Evolutionary conservation across 805 yeast species (phyloP).

Genomic region (Candida adriatica): DNA sequence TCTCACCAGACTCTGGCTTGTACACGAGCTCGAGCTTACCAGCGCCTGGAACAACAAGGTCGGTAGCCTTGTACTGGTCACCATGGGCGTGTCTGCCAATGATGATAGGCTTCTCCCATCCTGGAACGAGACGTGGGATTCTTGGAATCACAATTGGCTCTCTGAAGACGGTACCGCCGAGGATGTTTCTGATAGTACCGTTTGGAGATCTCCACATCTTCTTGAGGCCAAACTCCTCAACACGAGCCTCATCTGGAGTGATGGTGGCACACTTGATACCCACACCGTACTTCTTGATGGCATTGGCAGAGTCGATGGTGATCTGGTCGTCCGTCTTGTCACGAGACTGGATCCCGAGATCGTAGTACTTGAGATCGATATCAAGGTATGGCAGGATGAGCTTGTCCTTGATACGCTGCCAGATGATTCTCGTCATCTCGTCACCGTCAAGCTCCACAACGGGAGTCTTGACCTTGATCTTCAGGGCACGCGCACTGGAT

Average conservation of each 20-base stretch:
- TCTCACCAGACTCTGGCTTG: constrained; percentile 60
- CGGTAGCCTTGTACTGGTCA: constrained; percentile 94
- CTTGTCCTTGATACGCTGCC: constrained; percentile 84
- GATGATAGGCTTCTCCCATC: constrained; percentile 92
- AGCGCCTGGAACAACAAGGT: constrained; percentile 70
- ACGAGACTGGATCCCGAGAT: constrained; percentile 78
- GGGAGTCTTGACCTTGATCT: constrained; percentile 79
- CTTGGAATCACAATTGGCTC: constrained; percentile 90
- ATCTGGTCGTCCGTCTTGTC: constrained; percentile 88
- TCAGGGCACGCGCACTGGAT: too few species aligned
- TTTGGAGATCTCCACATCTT: constrained; percentile 98
- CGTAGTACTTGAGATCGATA: constrained; percentile 86
- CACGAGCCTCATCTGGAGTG: constrained; percentile 97
- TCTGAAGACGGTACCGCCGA: constrained; percentile 95
- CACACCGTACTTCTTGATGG: constrained; percentile 81
- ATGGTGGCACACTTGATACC: constrained; percentile 98
- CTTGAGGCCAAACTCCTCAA: constrained; percentile 81
- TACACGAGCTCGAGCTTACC: constrained; percentile 75
- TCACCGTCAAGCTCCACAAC: constrained; percentile 97
- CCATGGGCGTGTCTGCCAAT: constrained; percentile 98
- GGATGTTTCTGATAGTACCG: constrained; percentile 91
- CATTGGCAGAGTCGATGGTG: constrained; percentile 84
- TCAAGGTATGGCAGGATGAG: constrained; percentile 81
- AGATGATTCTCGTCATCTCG: constrained; percentile 94
- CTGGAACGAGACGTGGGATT: constrained; percentile 83